Conservation (phyloP, 2,329 filamentous ascomycete genomes). For the Ophiosphaerella korrae region DNA sequence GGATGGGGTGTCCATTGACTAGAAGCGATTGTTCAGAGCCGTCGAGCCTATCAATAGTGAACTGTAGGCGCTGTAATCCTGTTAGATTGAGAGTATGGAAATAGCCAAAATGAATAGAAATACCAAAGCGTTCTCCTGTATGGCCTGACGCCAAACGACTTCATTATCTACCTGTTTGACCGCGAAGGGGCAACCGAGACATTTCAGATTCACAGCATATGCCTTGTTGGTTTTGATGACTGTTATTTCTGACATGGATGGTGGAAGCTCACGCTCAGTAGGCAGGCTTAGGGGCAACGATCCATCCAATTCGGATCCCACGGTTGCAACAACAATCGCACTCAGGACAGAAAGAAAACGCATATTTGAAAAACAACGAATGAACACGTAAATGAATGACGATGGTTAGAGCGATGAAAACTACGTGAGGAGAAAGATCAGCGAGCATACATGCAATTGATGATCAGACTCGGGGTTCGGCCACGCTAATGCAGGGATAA, state of each 20-base stretch:
- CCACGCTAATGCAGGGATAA: conserved; percentile 20
- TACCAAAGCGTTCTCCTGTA: conserved; percentile 32
- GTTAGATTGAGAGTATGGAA: not conserved
- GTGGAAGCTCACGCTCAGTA: not conserved
- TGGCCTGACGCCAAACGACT: conserved; percentile 21
- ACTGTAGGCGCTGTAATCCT: conserved; percentile 25
- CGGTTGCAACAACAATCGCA: conserved; percentile 11
- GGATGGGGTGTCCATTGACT: conserved; percentile 28
- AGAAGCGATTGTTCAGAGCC: conserved; percentile 14
- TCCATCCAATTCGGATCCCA: conserved; percentile 5
- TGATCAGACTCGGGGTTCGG: conserved; percentile 7
- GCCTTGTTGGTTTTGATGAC: conserved; percentile 24
- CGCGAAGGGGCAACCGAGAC: conserved; percentile 32
- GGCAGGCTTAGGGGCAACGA: not conserved
- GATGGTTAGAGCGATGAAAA: not conserved
- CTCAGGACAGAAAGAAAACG: conserved; percentile 13
- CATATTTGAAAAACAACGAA: conserved; percentile 13
- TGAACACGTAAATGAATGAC: conserved; percentile 8
- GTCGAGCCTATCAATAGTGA: conserved; percentile 23
- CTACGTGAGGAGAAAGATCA: conserved; percentile 5
- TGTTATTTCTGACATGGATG: conserved; percentile 19
- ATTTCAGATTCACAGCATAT: conserved; percentile 38
- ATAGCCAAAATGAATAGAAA: not conserved
- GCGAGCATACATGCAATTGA: not conserved
- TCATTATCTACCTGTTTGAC: conserved; percentile 8